Percentiles rank a stretch among this genome's conserved stretches.
These are phyloP conservation scores for Penicillium atrosanguineum DNA, from an alignment of 495 filamentous ascomycete species.

Conservation along the genomic window DNA sequence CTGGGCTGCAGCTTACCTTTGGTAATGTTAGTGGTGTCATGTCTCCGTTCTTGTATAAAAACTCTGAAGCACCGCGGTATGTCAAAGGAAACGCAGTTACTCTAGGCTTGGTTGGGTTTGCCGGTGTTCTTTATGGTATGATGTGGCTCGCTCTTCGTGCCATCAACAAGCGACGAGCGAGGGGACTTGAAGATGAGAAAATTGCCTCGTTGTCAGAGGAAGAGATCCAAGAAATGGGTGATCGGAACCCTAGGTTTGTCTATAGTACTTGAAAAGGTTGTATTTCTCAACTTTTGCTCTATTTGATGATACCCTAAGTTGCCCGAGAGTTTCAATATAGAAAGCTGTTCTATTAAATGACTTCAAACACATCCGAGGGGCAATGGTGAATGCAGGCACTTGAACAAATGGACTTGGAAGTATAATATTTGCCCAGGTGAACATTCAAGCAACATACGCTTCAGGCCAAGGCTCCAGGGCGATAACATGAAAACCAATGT, in stretches of 20 bases:
- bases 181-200: conserved; percentile 51
- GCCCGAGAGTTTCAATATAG: background rate
- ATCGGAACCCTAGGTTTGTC: conserved; percentile 60
- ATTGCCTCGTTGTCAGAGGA: conserved; percentile 58
- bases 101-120: conserved; percentile 44
- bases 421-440: too few relatives aligned
- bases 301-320: background rate
- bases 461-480: too few relatives aligned
- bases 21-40: conserved; percentile 70
- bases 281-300: background rate
- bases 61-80: conserved; percentile 39
- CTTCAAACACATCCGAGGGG: too few relatives aligned
- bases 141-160: conserved; percentile 55
- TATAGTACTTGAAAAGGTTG: conserved; percentile 48
- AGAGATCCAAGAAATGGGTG: conserved; percentile 67
- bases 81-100: conserved; percentile 44
- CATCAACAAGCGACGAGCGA: conserved; percentile 54
- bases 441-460: too few relatives aligned
- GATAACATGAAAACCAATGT: too few relatives aligned
- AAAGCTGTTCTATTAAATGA: background rate
- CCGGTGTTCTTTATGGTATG: conserved; percentile 41
- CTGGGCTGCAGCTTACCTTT: conserved; percentile 63
- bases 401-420: too few relatives aligned
- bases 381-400: too few relatives aligned
- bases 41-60: conserved; percentile 56